A percentile compares a stretch with the other conserved stretches of the same genome.
Conservation (phyloP, 2,329 filamentous ascomycete genomes). For the Diaporthe sp. region DNA sequence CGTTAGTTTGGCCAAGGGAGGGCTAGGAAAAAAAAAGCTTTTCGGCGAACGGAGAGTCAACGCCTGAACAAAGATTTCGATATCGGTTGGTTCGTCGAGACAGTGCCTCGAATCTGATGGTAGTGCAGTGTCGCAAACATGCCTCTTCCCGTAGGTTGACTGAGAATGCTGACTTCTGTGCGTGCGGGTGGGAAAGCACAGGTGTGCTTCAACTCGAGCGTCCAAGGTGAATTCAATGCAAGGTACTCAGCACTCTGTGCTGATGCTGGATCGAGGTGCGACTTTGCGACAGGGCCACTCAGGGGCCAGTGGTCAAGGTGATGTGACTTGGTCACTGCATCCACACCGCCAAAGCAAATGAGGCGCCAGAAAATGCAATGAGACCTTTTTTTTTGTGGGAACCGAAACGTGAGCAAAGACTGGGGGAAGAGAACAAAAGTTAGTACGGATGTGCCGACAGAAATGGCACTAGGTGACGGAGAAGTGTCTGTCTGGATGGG, state of each 20-base stretch:
- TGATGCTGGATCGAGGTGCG: constrained; percentile 23
- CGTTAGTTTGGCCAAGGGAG: background rate
- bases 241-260: background rate
- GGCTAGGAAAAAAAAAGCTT: background rate
- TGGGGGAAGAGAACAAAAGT: constrained; percentile 22
- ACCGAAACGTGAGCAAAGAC: background rate
- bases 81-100: constrained; percentile 20
- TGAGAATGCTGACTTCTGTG: background rate
- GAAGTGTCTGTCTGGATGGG: constrained; percentile 27
- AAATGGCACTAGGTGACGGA: constrained; percentile 22
- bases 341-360: constrained; percentile 40
- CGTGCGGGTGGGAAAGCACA: background rate
- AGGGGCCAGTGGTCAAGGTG: constrained; percentile 28
- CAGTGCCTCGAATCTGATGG: constrained; percentile 26
- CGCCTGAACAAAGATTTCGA: constrained; percentile 14
- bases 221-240: background rate
- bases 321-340: constrained; percentile 35
- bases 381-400: constrained; percentile 9
- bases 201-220: background rate
- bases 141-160: constrained; percentile 31
- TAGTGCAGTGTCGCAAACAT: constrained; percentile 34
- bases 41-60: constrained; percentile 3
- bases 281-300: constrained; percentile 20
- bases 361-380: constrained; percentile 16
- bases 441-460: constrained; percentile 35